These are phyloP conservation scores for Cyclotella cryptica DNA, from an alignment of 108 stramenopile genomes.

Conservation along the genomic window DNA sequence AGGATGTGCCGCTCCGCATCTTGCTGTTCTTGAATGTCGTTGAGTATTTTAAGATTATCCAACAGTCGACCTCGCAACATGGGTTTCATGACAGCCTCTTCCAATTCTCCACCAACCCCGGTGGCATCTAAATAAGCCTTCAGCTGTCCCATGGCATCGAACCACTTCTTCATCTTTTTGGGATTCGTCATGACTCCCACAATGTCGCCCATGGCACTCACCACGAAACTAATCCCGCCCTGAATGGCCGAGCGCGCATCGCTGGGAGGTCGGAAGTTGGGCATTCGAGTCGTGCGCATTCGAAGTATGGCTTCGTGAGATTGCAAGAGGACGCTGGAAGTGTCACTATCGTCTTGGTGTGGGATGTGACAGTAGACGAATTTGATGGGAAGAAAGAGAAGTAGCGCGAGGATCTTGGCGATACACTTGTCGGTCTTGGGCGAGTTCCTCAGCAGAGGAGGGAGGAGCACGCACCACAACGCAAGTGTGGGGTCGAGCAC, in stretches of 20 bases:
- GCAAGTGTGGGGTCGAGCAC: constrained; percentile 23
- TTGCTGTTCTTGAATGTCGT: constrained; percentile 22
- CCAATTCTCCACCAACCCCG: constrained; percentile 49
- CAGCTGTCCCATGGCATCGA: constrained; percentile 35
- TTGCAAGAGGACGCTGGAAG: neutral
- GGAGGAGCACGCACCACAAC: constrained; percentile 14
- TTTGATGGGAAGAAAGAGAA: neutral
- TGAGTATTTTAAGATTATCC: constrained; percentile 45
- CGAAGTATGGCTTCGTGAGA: constrained; percentile 4
- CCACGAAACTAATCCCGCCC: constrained; percentile 12
- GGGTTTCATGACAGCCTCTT: constrained; percentile 46
- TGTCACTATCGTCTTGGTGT: neutral
- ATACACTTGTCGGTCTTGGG: constrained; percentile 7
- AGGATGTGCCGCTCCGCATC: constrained; percentile 25
- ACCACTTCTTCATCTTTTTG: constrained; percentile 42
- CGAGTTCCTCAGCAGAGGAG: constrained; percentile 1
- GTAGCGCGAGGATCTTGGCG: neutral
- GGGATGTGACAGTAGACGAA: neutral
- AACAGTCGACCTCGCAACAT: constrained; percentile 34
- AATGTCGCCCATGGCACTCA: constrained; percentile 9
- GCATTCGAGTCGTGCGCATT: neutral
- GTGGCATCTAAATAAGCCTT: constrained; percentile 38
- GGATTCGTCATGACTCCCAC: constrained; percentile 26
- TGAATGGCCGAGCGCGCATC: neutral
- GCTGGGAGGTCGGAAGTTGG: constrained; percentile 16